Conservation (phyloP, 768 basidiomycete genomes). For the Nidularia sp. region DNA sequence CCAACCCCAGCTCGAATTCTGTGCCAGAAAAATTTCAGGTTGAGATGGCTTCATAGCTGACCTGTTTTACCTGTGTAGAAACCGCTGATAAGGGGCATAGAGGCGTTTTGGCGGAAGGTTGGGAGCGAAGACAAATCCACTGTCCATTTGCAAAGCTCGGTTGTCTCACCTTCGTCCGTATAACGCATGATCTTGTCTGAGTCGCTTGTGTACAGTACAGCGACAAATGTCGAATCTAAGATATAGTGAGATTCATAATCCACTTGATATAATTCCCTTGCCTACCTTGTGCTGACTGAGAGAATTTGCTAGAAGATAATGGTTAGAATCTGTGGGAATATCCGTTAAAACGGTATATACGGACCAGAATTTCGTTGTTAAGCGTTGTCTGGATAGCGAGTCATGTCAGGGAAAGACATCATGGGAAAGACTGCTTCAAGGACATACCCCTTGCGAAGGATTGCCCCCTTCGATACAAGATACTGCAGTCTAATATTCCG, state of each 20-base stretch:
- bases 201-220: constrained; percentile 78
- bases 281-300: constrained; percentile 54
- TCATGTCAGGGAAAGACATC: constrained; percentile 12
- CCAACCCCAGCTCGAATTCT: constrained; percentile 85
- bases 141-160: constrained; percentile 82
- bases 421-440: constrained; percentile 7
- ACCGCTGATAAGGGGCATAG: constrained; percentile 48
- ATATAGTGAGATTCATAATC: constrained; percentile 2
- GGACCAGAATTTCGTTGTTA: constrained; percentile 82
- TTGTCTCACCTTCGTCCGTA: constrained; percentile 78
- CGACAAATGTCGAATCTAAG: constrained; percentile 74
- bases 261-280: neutral
- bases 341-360: constrained; percentile 11
- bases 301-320: constrained; percentile 57
- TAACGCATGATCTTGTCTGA: constrained; percentile 76
- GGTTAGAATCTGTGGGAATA: constrained; percentile 2
- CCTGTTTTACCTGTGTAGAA: constrained; percentile 67
- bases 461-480: constrained; percentile 82
- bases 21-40: constrained; percentile 1
- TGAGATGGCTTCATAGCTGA: neutral
- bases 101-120: constrained; percentile 70
- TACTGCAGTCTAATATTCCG: constrained; percentile 65
- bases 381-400: constrained; percentile 53
- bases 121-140: constrained; percentile 78
- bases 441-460: constrained; percentile 77